A percentile compares a stretch with the other conserved stretches of the same genome.
These are phyloP conservation scores for Quercus dentata DNA, from an alignment of 306 rosid genomes.

Conservation along the genomic window DNA sequence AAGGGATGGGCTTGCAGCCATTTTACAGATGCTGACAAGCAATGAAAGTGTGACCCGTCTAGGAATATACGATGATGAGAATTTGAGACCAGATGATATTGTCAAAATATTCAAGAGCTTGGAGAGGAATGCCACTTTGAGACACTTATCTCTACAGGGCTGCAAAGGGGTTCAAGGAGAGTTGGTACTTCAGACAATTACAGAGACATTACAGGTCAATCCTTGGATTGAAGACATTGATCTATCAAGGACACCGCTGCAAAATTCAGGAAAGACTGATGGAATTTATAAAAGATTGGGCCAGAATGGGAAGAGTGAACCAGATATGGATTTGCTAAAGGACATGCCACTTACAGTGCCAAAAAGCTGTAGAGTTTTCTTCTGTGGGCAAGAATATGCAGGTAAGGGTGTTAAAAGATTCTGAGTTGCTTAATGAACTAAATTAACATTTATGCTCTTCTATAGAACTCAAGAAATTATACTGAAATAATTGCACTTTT, in stretches of 20 bases:
- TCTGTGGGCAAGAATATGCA: conserved; percentile 92
- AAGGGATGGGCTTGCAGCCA: conserved; percentile 74
- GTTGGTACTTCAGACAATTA: conserved; percentile 54
- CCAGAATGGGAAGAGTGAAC: conserved; percentile 80
- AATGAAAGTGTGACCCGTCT: conserved; percentile 66
- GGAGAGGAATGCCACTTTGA: conserved; percentile 86
- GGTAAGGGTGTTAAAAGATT: conserved; percentile 34
- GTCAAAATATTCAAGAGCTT: conserved; percentile 68
- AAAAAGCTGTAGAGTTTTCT: conserved; percentile 82
- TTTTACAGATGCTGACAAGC: conserved; percentile 55
- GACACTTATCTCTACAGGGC: conserved; percentile 65
- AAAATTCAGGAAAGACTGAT: conserved; percentile 63
- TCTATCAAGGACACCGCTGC: conserved; percentile 78
- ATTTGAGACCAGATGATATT: conserved; percentile 65
- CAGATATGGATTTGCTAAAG: conserved; percentile 74
- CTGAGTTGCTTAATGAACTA: conserved; percentile 6
- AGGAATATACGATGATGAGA: conserved; percentile 74
- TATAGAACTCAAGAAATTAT: neutral
- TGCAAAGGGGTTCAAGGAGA: conserved; percentile 85
- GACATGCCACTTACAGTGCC: conserved; percentile 89
- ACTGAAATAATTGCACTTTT: neutral
- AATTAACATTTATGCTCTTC: conserved; percentile 8
- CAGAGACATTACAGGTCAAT: conserved; percentile 80
- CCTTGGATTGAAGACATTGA: conserved; percentile 96
- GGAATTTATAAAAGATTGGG: conserved; percentile 73